Conservation (phyloP, 163 green algal species). For the Scenedesmus sp. region DNA sequence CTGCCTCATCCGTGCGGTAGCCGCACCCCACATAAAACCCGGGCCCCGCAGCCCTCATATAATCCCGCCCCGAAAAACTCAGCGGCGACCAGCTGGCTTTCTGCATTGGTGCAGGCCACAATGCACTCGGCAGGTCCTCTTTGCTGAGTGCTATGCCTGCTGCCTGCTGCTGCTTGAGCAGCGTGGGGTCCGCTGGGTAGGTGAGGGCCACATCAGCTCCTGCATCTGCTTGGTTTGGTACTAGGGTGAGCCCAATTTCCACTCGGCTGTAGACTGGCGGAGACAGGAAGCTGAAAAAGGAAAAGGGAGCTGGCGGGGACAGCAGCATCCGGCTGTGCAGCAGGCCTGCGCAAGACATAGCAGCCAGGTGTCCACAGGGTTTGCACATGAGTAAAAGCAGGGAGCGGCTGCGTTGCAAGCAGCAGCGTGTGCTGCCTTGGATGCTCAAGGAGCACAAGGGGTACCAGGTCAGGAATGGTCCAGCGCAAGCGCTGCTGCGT, state of each 20-base stretch:
- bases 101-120: slow-evolving; percentile 12
- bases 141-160: slow-evolving; percentile 31
- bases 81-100: slow-evolving; percentile 55
- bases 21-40: slow-evolving; percentile 69
- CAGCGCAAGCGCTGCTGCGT: no score
- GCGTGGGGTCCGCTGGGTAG: slow-evolving; percentile 52
- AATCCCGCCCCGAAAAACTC: slow-evolving; percentile 56
- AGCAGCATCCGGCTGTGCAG: slow-evolving; percentile 54
- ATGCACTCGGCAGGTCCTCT: slow-evolving; percentile 32
- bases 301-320: slow-evolving; percentile 10
- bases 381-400: no score
- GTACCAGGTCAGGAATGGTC: no score
- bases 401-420: no score
- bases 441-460: no score
- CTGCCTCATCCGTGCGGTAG: slow-evolving; percentile 47
- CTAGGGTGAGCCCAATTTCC: slow-evolving; percentile 54
- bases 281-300: slow-evolving; percentile 21
- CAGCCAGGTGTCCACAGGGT: no score
- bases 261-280: slow-evolving; percentile 50
- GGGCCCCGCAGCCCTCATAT: slow-evolving; percentile 61
- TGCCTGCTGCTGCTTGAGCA: slow-evolving; percentile 1
- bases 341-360: slow-evolving; percentile 21
- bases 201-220: slow-evolving; percentile 62
- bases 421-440: no score
- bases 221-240: slow-evolving; percentile 55